Base-by-base conservation (phyloP, 345 rosid genomes). In the Psidium friedrichsthalianum region DNA sequence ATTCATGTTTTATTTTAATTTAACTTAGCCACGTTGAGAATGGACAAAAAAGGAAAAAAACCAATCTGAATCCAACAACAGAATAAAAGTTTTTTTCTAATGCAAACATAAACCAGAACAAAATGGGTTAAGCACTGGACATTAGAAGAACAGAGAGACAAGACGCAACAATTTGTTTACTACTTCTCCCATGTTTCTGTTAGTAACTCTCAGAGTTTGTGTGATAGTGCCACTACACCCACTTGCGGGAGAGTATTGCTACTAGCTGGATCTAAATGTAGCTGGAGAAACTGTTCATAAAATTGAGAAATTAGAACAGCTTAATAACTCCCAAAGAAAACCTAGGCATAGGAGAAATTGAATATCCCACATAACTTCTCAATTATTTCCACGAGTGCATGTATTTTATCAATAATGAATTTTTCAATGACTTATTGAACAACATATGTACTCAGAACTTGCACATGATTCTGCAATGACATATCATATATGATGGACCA, bases 181-280 rank as follows among this genome's bases (percentile, higher is more conserved):
- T n/a, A n/a, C 99, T 95, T 97, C 88, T 97, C 88, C 98, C 98
- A n/a, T 97, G 98, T 90, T 95, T 90, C 94, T 96, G 92, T 97
- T 97, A 51, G 95, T 93, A 83, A 97, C 96, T 85, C 88, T 94
- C 90, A 96, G 89, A 59, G 59, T 92, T 88, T 96, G 99, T 32
- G 88, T 91, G 83, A 96, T 90, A 74, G 90, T 92, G 78, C 93
- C 95, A 85, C 86, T 91, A 86, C n/a, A n/a, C n/a, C 95, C 92
- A 76, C 91, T 91, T 24, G 92, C 95, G 93, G 95, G 55, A 97
- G 92, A 61, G 90, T 92, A 83, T 90, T 94, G 93, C 96, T 57
- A 84, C 97, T 96, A 56, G 98, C 98, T 84, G 99, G 96, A 87
- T 97, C 98, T 89, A 97, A 91, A 89, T 94, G 98, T 86, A 97